A percentile compares a stretch with the other conserved stretches of the same genome.
These are phyloP conservation scores for Aspergillus cejpii DNA, from an alignment of 2,329 filamentous ascomycete species.

Conservation along the genomic window DNA sequence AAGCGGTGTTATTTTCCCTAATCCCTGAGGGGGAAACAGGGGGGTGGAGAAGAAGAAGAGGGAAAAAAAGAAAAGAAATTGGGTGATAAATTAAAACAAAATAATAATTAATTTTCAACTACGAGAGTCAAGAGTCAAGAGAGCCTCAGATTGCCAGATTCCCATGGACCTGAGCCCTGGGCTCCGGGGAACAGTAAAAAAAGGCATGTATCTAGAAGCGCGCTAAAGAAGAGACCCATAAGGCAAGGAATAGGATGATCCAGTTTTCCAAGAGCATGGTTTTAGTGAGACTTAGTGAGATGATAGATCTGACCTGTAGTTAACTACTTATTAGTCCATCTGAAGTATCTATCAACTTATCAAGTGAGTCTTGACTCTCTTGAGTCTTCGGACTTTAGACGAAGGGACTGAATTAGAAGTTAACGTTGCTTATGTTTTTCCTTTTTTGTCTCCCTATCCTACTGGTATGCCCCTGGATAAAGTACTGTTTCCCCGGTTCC, in stretches of 20 bases:
- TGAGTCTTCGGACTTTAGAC: too few relatives aligned
- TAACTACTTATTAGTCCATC: too few relatives aligned
- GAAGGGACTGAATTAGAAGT: too few relatives aligned
- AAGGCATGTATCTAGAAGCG: conserved; percentile 23
- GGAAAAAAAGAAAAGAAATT: conserved; percentile 2
- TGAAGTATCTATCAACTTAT: conserved; percentile 13
- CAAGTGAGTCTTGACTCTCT: too few relatives aligned
- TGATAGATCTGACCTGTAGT: conserved; percentile 33
- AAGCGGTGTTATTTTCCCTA: background rate
- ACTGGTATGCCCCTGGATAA: too few relatives aligned
- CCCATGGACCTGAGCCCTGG: conserved; percentile 29
- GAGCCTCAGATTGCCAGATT: conserved; percentile 11
- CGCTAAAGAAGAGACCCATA: conserved; percentile 26
- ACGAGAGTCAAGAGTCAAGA: background rate
- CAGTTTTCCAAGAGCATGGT: conserved; percentile 31
- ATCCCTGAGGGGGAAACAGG: background rate
- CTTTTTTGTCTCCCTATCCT: too few relatives aligned
- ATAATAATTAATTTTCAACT: conserved; percentile 9
- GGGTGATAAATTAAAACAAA: conserved; percentile 1
- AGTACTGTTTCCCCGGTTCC: too few relatives aligned
- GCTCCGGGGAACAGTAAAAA: conserved; percentile 32
- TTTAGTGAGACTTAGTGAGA: conserved; percentile 32
- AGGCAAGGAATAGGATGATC: conserved; percentile 26
- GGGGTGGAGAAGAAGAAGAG: conserved; percentile 1
- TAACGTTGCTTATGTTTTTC: conserved; percentile 7